A percentile compares a stretch with the other conserved stretches of the same genome.
phyloP scores from a whole-genome alignment of 1,284 basidiomycete genomes.

The Apiotrichum montevideense region DNA sequence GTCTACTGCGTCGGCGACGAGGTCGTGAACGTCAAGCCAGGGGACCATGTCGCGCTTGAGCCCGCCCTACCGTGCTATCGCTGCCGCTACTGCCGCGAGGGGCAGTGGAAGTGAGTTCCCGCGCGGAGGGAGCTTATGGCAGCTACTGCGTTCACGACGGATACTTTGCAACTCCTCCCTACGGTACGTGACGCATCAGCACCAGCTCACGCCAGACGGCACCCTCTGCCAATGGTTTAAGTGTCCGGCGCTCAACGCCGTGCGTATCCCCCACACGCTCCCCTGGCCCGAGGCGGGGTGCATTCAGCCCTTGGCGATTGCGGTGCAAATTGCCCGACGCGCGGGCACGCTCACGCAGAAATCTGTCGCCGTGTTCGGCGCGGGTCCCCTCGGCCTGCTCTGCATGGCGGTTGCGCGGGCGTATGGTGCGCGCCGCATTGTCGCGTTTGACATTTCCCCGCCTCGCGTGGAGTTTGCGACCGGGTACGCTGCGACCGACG shows the following conservation, averaged over 20 bases:
- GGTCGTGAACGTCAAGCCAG: constrained; percentile 26
- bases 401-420: constrained; percentile 86
- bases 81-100: constrained; percentile 37
- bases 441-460: constrained; percentile 57
- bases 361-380: constrained; percentile 70
- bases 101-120: constrained; percentile 12
- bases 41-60: constrained; percentile 45
- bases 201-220: constrained; percentile 10
- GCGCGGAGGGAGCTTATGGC: not conserved
- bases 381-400: constrained; percentile 83
- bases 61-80: constrained; percentile 40
- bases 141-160: constrained; percentile 15
- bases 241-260: constrained; percentile 9
- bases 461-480: constrained; percentile 77
- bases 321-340: constrained; percentile 55
- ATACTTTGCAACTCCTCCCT: constrained; percentile 24
- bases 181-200: not conserved
- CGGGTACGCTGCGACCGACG: constrained; percentile 59
- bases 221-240: constrained; percentile 23
- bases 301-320: constrained; percentile 70
- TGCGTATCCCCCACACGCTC: constrained; percentile 14
- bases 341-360: constrained; percentile 49
- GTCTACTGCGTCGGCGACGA: constrained; percentile 26
- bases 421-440: constrained; percentile 66
- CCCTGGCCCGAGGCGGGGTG: constrained; percentile 23